Conservation (phyloP, 2,329 filamentous ascomycete genomes). For the Metarhizium rileyi region DNA sequence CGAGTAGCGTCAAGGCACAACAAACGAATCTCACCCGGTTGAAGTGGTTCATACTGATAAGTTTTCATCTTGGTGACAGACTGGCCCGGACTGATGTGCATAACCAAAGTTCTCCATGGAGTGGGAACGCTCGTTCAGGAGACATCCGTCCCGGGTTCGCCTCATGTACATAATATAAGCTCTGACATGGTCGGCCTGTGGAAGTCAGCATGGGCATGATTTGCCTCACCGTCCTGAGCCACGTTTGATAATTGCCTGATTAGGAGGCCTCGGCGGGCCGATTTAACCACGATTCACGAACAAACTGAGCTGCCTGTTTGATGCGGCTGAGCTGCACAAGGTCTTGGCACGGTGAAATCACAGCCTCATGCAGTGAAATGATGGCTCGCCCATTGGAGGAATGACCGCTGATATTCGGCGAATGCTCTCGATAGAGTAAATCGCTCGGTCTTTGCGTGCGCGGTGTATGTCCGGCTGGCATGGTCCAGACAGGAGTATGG, state of each 20-base stretch:
- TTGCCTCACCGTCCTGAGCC: neutral
- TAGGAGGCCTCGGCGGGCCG: neutral
- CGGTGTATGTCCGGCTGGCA: no score
- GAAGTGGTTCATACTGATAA: conserved; percentile 4
- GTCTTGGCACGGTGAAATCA: neutral
- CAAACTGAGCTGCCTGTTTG: neutral
- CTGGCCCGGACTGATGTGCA: neutral
- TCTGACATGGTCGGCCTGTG: neutral
- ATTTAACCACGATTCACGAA: neutral
- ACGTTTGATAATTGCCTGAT: neutral
- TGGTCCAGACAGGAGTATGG: no score
- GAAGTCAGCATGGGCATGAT: neutral
- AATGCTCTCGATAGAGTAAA: neutral
- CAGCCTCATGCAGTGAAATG: neutral
- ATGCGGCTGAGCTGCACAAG: neutral
- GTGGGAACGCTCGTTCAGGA: neutral
- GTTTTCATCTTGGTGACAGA: neutral
- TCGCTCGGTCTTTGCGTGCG: no score
- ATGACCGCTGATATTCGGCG: neutral
- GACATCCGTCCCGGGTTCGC: no score
- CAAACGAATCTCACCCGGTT: conserved; percentile 6
- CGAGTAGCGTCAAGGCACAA: conserved; percentile 4
- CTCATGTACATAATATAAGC: neutral
- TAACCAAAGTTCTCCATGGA: neutral
- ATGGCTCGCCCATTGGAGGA: neutral